Evolutionary conservation across 2,329 filamentous ascomycete genomes (phyloP).

Genomic region (Phialophora macrospora): DNA sequence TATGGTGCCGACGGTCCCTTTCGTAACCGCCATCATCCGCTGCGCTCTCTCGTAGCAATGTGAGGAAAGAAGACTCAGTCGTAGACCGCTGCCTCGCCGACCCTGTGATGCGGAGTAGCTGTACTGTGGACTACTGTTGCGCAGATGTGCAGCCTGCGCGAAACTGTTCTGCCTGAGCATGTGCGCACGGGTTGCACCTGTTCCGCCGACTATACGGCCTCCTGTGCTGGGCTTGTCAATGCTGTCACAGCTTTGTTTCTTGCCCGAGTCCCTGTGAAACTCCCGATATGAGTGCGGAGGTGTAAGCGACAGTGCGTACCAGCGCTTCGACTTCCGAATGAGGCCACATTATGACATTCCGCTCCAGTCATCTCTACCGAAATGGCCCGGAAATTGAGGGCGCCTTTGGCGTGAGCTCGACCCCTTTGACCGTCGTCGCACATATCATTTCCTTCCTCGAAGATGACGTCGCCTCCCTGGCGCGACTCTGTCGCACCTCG

Average conservation of each 20-base stretch:
- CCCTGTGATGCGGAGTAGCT: not conserved
- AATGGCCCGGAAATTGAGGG: constrained; percentile 35
- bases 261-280: not conserved
- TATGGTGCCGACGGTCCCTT: not conserved
- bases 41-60: not conserved
- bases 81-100: not conserved
- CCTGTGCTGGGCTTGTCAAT: not conserved
- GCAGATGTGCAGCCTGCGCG: not conserved
- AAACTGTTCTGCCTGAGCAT: constrained; percentile 14
- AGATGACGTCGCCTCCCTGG: constrained; percentile 62
- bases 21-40: not conserved
- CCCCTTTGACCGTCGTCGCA: constrained; percentile 64
- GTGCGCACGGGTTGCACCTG: not conserved
- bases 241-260: not conserved
- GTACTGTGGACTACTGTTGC: not conserved
- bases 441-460: constrained; percentile 63
- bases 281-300: not conserved
- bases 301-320: not conserved
- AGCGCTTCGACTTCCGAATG: constrained; percentile 17
- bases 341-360: constrained; percentile 32
- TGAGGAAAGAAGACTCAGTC: too few species aligned
- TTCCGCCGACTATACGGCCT: not conserved
- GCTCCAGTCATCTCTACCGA: constrained; percentile 28
- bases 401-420: constrained; percentile 37
- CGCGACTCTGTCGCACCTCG: constrained; percentile 64